Conservation (phyloP, 805 yeast species). For the Sugiyamaella qingdaonensis region DNA sequence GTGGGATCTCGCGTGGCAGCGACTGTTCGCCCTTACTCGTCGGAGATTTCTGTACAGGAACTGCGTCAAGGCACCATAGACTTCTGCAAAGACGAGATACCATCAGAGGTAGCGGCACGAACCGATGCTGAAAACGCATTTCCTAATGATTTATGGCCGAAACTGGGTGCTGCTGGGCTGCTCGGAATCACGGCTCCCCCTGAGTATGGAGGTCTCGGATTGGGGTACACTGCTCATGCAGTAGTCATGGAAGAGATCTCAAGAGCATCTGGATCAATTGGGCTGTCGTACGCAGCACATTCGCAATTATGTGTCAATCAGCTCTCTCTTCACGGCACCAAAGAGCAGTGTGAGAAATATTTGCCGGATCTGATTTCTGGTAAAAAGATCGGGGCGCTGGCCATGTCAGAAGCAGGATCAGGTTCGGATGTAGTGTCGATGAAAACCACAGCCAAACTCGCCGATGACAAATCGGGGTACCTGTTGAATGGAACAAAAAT, state of each 20-base stretch:
- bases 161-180: slow-evolving; percentile 32
- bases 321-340: slow-evolving; percentile 27
- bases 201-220: slow-evolving; percentile 30
- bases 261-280: slow-evolving; percentile 31
- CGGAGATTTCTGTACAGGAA: slow-evolving; percentile 23
- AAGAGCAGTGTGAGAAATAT: slow-evolving; percentile 28
- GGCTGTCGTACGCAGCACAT: slow-evolving; percentile 32
- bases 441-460: slow-evolving; percentile 29
- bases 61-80: slow-evolving; percentile 30
- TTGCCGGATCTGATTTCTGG: slow-evolving; percentile 30
- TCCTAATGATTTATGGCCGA: slow-evolving; percentile 33
- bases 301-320: slow-evolving; percentile 34
- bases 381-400: slow-evolving; percentile 30
- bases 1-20: not conserved
- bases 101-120: slow-evolving; percentile 28
- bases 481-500: slow-evolving; percentile 30
- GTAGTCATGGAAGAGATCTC: slow-evolving; percentile 33
- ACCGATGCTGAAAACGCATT: slow-evolving; percentile 29
- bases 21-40: not conserved
- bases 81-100: slow-evolving; percentile 28
- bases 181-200: slow-evolving; percentile 31
- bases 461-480: slow-evolving; percentile 29
- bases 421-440: slow-evolving; percentile 33
- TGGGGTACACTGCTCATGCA: slow-evolving; percentile 31
- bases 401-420: slow-evolving; percentile 34